Evolutionary conservation across 805 yeast genomes (phyloP).

Genomic region (Blastobotrys parvus): DNA sequence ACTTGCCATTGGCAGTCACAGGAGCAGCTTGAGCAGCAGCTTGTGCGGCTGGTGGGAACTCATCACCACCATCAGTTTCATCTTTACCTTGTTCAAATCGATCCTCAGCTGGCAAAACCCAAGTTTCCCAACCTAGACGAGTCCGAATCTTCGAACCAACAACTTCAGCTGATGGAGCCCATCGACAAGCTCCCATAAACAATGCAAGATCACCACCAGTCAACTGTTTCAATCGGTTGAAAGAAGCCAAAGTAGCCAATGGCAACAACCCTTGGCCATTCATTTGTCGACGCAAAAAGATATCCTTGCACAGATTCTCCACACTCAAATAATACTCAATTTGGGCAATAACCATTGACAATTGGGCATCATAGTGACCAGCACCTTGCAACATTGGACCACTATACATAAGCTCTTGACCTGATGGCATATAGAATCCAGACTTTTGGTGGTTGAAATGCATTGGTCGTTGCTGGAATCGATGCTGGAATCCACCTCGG

Average conservation of each 20-base stretch:
- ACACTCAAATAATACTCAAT: conserved; percentile 84
- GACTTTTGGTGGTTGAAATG: conserved; percentile 13
- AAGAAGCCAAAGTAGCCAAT: conserved; percentile 51
- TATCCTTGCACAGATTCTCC: conserved; percentile 81
- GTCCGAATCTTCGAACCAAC: conserved; percentile 54
- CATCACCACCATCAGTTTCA: conserved; percentile 25
- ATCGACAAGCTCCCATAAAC: conserved; percentile 47
- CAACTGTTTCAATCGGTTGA: conserved; percentile 66
- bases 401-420: conserved; percentile 8
- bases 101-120: conserved; percentile 56
- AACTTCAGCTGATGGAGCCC: conserved; percentile 46
- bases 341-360: conserved; percentile 42
- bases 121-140: conserved; percentile 46
- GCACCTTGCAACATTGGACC: conserved; percentile 8
- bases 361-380: conserved; percentile 16
- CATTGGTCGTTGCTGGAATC: conserved; percentile 7
- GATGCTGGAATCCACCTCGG: conserved; percentile 6
- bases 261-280: conserved; percentile 66
- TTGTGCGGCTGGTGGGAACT: conserved; percentile 21
- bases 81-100: conserved; percentile 42
- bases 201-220: conserved; percentile 46
- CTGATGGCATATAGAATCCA: conserved; percentile 6
- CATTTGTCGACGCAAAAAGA: conserved; percentile 76
- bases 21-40: conserved; percentile 2
- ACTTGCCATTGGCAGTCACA: conserved; percentile 18